Conservation (phyloP, 164 flowering plant genomes). For the Echeveria elegans region DNA sequence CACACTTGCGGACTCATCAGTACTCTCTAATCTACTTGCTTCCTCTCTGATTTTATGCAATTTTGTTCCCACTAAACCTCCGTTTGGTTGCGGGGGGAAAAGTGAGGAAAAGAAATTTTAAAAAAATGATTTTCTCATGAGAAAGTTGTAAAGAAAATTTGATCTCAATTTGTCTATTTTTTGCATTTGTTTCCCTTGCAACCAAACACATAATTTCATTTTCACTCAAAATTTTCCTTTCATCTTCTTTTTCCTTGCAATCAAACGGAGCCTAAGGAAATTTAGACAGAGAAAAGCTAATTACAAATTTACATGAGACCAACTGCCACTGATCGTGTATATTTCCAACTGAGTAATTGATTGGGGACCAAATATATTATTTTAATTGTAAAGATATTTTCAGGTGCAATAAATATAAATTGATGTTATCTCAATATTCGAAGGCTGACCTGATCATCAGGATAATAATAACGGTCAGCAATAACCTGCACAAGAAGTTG, state of each 20-base stretch:
- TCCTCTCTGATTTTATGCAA: constrained; percentile 35
- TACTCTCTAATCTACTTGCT: constrained; percentile 27
- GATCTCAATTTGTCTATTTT: too few relatives aligned
- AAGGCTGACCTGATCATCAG: constrained; percentile 64
- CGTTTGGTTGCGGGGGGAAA: too few relatives aligned
- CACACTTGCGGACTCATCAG: constrained; percentile 21
- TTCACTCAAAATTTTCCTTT: too few relatives aligned
- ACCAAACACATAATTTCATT: too few relatives aligned
- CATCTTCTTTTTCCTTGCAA: too few relatives aligned
- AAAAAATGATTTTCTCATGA: too few relatives aligned
- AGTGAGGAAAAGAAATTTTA: too few relatives aligned
- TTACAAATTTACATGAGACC: neutral
- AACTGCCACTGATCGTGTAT: neutral
- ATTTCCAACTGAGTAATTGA: neutral
- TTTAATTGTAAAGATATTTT: neutral
- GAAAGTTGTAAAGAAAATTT: too few relatives aligned
- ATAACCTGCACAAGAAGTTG: constrained; percentile 38
- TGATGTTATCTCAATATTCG: neutral
- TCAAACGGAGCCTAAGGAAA: too few relatives aligned
- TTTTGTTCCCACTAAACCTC: too few relatives aligned
- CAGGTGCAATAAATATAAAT: neutral
- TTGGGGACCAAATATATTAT: neutral
- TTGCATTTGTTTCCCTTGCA: too few relatives aligned
- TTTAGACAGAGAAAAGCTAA: neutral
- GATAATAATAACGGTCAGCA: constrained; percentile 63